These are phyloP conservation scores for Colletotrichum tamarilloi DNA, from an alignment of 2,329 filamentous ascomycete genomes.

Conservation along the genomic window DNA sequence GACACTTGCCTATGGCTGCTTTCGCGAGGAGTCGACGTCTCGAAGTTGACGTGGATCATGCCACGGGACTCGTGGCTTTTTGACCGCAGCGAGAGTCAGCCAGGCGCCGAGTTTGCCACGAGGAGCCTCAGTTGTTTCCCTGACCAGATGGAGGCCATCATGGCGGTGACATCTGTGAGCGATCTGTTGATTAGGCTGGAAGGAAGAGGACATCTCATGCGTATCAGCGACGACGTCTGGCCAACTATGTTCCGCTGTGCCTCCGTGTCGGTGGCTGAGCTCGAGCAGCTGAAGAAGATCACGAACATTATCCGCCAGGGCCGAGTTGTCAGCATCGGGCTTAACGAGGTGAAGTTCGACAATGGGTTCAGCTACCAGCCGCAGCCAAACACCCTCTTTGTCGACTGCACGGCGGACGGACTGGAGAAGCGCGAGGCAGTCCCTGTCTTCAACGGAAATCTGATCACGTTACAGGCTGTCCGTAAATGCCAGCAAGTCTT, in stretches of 20 bases:
- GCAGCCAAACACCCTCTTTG: background rate
- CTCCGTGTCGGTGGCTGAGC: background rate
- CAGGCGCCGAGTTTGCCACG: background rate
- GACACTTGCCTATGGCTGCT: background rate
- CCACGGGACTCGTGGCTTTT: background rate
- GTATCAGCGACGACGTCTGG: background rate
- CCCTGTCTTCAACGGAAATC: background rate
- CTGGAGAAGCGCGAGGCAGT: background rate
- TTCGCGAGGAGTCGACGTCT: background rate
- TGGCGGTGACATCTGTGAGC: background rate
- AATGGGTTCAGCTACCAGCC: background rate
- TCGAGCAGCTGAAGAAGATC: background rate
- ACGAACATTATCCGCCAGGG: background rate
- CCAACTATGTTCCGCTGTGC: background rate
- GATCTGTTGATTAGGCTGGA: background rate
- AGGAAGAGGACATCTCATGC: background rate
- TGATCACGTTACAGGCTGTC: background rate
- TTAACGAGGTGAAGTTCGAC: background rate
- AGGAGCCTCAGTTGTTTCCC: background rate
- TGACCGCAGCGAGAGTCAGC: background rate
- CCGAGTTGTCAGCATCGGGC: background rate
- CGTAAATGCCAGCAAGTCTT: background rate
- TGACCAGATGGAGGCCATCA: background rate
- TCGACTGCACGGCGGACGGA: background rate
- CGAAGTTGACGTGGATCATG: background rate